Conservation (phyloP, 2,329 filamentous ascomycete species). For the Colletotrichum costaricense region DNA sequence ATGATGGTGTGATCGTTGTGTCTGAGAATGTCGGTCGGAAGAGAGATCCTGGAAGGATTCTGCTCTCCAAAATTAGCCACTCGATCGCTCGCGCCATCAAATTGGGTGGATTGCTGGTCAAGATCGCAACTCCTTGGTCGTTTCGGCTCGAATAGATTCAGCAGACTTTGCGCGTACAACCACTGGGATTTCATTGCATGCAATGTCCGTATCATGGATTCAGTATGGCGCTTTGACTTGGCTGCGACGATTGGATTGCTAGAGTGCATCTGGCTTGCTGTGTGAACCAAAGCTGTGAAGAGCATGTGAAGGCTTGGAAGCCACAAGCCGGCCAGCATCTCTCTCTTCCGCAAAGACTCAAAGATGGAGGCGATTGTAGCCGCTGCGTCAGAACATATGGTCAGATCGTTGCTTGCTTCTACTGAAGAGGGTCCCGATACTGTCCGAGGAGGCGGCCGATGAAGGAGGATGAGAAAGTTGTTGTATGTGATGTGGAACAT, state of each 20-base stretch:
- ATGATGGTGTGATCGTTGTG: neutral
- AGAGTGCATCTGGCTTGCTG: slow-evolving; percentile 42
- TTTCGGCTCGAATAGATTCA: slow-evolving; percentile 42
- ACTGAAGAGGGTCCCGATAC: slow-evolving; percentile 17
- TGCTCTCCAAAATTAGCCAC: neutral
- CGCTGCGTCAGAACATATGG: slow-evolving; percentile 45
- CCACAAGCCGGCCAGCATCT: slow-evolving; percentile 42
- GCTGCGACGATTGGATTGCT: slow-evolving; percentile 45
- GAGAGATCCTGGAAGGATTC: neutral
- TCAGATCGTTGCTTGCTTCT: slow-evolving; percentile 40
- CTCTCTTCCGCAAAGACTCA: slow-evolving; percentile 42
- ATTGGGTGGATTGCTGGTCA: neutral
- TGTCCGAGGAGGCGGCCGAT: slow-evolving; percentile 42
- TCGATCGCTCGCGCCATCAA: no score
- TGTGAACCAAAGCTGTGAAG: slow-evolving; percentile 46
- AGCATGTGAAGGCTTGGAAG: slow-evolving; percentile 42
- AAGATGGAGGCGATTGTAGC: slow-evolving; percentile 43
- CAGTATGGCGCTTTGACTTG: slow-evolving; percentile 43
- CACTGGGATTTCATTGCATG: slow-evolving; percentile 43
- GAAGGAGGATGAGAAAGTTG: slow-evolving; percentile 48
- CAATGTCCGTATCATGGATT: slow-evolving; percentile 44
- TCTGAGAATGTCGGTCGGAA: neutral
- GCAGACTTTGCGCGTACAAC: slow-evolving; percentile 46
- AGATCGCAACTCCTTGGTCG: slow-evolving; percentile 14
- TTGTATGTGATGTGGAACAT: slow-evolving; percentile 49